These are phyloP conservation scores for Fonsecaea erecta DNA, from an alignment of 2,329 filamentous ascomycete genomes.

Conservation along the genomic window DNA sequence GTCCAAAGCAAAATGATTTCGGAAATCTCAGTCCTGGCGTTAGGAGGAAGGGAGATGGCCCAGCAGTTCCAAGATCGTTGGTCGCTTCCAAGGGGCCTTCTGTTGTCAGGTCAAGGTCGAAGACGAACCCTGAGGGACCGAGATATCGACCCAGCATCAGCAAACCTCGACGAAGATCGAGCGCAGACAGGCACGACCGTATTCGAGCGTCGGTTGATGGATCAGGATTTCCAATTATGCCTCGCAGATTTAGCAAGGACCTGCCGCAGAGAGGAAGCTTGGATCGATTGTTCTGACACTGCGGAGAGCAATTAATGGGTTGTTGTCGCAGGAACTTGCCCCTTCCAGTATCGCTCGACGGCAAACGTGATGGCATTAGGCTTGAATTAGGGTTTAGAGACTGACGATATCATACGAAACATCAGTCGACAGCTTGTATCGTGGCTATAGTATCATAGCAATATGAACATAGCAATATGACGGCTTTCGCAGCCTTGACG, in stretches of 20 bases:
- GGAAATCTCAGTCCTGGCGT: slow-evolving; percentile 20
- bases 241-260: slow-evolving; percentile 21
- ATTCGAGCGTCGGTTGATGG: slow-evolving; percentile 15
- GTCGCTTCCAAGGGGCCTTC: neutral
- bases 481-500: neutral
- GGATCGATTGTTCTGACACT: slow-evolving; percentile 26
- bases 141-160: slow-evolving; percentile 4
- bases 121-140: slow-evolving; percentile 27
- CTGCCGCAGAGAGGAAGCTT: slow-evolving; percentile 17
- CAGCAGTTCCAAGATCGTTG: neutral
- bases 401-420: neutral
- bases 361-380: neutral
- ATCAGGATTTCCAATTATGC: slow-evolving; percentile 3
- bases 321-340: neutral
- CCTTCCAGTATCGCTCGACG: neutral
- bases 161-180: slow-evolving; percentile 23
- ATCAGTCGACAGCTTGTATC: neutral
- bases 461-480: neutral
- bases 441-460: neutral
- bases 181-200: slow-evolving; percentile 16
- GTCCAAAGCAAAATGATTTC: slow-evolving; percentile 20
- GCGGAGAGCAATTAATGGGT: neutral
- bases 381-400: neutral
- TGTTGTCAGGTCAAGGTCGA: slow-evolving; percentile 22
- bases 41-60: neutral